These are phyloP conservation scores for Sugiyamaella lignohabitans DNA, from an alignment of 805 yeast species.

Conservation along the genomic window DNA sequence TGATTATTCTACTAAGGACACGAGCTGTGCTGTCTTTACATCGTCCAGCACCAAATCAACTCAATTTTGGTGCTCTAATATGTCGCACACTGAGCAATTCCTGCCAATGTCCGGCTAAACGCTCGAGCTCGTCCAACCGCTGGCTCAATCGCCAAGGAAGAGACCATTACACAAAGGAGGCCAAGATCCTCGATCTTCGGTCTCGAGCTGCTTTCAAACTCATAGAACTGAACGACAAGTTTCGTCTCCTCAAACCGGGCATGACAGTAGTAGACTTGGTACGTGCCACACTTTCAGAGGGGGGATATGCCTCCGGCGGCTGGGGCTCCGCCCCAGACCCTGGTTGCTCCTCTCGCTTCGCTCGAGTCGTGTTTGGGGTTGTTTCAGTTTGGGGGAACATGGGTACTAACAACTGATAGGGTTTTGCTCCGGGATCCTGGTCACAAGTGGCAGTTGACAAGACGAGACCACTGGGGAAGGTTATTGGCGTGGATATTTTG, in stretches of 20 bases:
- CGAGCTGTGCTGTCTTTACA: no score
- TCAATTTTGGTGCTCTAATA: no score
- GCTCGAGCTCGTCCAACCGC: constrained; percentile 45
- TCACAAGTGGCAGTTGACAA: constrained; percentile 68
- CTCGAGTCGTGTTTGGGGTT: no score
- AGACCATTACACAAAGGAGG: constrained; percentile 63
- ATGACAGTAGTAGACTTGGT: constrained; percentile 72
- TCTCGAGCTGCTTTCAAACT: constrained; percentile 92
- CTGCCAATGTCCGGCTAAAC: no score
- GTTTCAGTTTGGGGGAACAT: no score
- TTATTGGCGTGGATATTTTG: constrained; percentile 78
- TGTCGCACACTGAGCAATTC: no score
- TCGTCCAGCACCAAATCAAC: no score
- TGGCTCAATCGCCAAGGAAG: constrained; percentile 70
- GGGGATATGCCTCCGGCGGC: no score
- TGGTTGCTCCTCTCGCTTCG: no score
- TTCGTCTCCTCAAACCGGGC: constrained; percentile 48
- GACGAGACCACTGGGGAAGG: constrained; percentile 44
- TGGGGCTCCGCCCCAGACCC: no score
- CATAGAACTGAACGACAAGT: constrained; percentile 63
- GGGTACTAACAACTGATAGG: constrained; percentile 19
- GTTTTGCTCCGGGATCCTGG: constrained; percentile 96
- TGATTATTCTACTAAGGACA: no score
- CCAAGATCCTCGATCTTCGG: constrained; percentile 53
- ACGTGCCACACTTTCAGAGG: constrained; percentile 10